Conservation (phyloP, 768 basidiomycete genomes). For the Lyophyllum atratum region DNA sequence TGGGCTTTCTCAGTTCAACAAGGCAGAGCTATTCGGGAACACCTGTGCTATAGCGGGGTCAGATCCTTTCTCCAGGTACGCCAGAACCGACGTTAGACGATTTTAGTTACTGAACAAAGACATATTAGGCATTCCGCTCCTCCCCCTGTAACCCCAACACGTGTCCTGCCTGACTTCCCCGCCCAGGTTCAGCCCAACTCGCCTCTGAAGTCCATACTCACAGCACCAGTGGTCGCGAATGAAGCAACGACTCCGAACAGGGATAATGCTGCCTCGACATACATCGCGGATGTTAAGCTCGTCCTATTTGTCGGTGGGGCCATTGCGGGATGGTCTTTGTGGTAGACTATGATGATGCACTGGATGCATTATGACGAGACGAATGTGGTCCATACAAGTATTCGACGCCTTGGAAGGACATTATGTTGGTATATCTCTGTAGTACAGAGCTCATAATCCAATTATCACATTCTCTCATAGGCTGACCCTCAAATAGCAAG, state of each 20-base stretch:
- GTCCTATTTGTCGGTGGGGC: neutral
- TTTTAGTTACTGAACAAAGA: too few relatives aligned
- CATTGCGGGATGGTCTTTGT: neutral
- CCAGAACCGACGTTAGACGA: neutral
- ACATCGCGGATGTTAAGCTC: neutral
- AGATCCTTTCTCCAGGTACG: conserved; percentile 13
- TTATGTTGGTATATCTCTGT: neutral
- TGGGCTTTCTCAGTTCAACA: conserved; percentile 22
- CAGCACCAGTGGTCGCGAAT: neutral
- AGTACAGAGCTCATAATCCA: neutral
- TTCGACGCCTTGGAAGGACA: neutral
- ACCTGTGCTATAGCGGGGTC: conserved; percentile 22
- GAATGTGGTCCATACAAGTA: too few relatives aligned
- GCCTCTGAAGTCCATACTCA: neutral
- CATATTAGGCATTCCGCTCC: conserved; percentile 11
- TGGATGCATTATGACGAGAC: neutral
- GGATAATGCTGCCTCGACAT: neutral
- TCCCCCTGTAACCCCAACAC: conserved; percentile 7
- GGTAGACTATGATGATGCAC: neutral
- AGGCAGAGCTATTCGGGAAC: conserved; percentile 26
- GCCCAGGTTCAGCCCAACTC: neutral
- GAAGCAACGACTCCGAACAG: neutral
- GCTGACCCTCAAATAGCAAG: too few relatives aligned
- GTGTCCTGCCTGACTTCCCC: conserved; percentile 5
- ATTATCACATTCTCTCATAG: too few relatives aligned